Evolutionary conservation across 345 rosid genomes (phyloP), one percentile per base, ranked within the genome.

Genomic region (Lumnitzera littorea): DNA sequence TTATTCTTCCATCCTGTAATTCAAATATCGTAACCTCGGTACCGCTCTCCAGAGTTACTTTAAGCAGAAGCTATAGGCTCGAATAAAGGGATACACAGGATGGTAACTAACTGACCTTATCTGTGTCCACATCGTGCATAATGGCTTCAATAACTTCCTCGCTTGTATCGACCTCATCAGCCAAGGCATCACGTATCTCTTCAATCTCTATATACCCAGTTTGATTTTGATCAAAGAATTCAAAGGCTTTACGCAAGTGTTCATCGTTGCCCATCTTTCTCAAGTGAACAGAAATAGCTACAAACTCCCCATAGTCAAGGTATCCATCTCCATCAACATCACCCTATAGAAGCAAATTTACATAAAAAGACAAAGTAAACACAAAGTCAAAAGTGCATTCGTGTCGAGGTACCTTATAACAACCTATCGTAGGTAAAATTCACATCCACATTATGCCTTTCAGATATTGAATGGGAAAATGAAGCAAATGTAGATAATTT

Each of bases 101-200:
- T 12, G 15, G 46, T 31, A 13, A 41, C 31, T 50, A 56, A 55
- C 78, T 58, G 51, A 90, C 99, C 96, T 88, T 90, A 76, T 94
- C 92, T 2, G 96, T 82, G 72, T 94, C 99, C 52, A 94, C 97
- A 59, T 94, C 99, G 0, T 76, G 91, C 81, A 94, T 94, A 68
- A 94, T 90, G 72, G 95, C 91, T 2, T 70, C 78, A 52, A 91
- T 68, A 31, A 94, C 91, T 70, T 86, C 97, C 68, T 90, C 97
- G 5, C 80, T 77, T 31, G 81, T 76, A 58, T 88, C 95, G 62
- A 78, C 67, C 69, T 94, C 96, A 72, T 94, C 74, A 51, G 86
- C 70, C 53, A 94, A 77, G 64, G 96, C 83, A 66, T 64, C 69
- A 64, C 92, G 77, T 67, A 94, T 72, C 74, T 94, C 99, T 64